Evolutionary conservation across 345 rosid genomes (phyloP).

Genomic region (Salix viminalis): DNA sequence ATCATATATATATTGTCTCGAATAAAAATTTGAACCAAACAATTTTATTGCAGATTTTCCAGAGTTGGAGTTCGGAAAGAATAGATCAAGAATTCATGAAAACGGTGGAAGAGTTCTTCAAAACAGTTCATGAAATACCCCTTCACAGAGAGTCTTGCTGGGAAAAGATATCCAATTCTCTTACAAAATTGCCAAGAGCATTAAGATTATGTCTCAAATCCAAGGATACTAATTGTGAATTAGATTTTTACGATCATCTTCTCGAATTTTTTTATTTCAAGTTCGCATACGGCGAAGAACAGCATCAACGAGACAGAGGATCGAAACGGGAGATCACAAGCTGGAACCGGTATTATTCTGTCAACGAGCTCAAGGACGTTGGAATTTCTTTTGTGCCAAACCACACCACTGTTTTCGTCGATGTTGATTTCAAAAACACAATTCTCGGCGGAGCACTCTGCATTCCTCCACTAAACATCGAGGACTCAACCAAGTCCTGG

Average conservation of each 20-base stretch:
- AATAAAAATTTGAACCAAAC: too few species aligned
- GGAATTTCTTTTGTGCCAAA: background rate
- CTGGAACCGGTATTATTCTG: background rate
- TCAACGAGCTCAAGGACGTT: background rate
- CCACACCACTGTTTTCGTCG: background rate
- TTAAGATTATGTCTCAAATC: too few species aligned
- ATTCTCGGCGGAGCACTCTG: background rate
- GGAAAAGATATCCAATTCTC: too few species aligned
- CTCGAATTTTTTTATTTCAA: background rate
- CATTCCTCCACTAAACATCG: constrained; percentile 15
- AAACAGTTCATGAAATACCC: background rate
- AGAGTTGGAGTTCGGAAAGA: too few species aligned
- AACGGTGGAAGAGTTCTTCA: background rate
- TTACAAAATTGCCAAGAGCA: too few species aligned
- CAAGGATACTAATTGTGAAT: too few species aligned
- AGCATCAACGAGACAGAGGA: fast-evolving
- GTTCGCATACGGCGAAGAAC: too few species aligned
- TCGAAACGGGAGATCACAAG: too few species aligned
- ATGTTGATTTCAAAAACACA: background rate
- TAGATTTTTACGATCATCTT: background rate
- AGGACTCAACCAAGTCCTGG: constrained; percentile 9
- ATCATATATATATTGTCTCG: too few species aligned
- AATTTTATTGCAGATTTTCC: too few species aligned
- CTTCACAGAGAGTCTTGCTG: too few species aligned
- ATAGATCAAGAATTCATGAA: background rate